These are phyloP conservation scores for Coemansia sp. DNA, from an alignment of 192 early-diverging fungal species.

Conservation along the genomic window DNA sequence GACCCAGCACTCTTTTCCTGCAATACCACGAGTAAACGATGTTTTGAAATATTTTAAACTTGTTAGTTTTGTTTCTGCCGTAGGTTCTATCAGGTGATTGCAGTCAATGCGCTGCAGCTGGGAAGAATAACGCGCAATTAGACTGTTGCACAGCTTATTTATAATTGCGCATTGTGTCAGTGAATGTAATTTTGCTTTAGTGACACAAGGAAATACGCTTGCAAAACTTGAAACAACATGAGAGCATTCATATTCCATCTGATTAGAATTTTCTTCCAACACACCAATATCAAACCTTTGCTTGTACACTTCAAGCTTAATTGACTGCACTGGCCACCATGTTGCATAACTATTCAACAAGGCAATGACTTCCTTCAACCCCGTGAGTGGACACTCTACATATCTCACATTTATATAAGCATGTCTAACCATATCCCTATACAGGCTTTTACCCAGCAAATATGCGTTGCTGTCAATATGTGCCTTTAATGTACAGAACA, in stretches of 20 bases:
- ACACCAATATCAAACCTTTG: too few species aligned
- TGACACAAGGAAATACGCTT: background rate
- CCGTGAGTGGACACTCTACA: background rate
- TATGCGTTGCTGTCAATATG: background rate
- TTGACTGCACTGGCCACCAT: too few species aligned
- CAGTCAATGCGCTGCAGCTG: background rate
- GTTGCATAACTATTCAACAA: background rate
- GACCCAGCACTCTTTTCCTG: too few species aligned
- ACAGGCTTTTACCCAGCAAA: background rate
- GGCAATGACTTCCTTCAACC: background rate
- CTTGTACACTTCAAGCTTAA: too few species aligned
- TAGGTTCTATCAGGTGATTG: background rate
- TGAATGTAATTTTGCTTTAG: background rate
- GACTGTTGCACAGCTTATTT: background rate
- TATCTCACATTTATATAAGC: background rate
- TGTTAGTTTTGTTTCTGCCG: background rate
- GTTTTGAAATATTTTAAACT: too few species aligned
- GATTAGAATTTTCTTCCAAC: too few species aligned
- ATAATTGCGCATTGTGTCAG: background rate
- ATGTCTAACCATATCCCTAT: background rate
- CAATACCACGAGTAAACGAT: too few species aligned
- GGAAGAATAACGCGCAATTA: background rate
- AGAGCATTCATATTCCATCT: too few species aligned
- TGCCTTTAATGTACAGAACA: background rate
- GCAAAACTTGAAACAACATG: background rate